Conservation (phyloP, 352 stramenopile genomes). For the Globisporangium irregulare region DNA sequence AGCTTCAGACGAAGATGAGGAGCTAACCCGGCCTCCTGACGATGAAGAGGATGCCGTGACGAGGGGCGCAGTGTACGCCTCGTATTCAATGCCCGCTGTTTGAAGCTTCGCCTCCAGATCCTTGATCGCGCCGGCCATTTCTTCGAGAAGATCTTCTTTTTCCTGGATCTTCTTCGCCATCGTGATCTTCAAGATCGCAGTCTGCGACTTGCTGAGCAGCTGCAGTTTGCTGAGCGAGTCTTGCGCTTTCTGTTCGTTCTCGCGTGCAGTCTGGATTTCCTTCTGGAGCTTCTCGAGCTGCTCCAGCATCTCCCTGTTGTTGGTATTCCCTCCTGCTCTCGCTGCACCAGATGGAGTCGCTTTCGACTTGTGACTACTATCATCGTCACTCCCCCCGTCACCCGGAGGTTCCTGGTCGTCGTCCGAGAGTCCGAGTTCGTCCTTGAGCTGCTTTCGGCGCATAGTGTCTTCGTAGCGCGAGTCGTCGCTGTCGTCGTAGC, state of each 20-base stretch:
- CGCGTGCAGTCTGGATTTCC: slow-evolving; percentile 52
- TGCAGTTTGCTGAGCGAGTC: slow-evolving; percentile 81
- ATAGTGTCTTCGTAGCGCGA: slow-evolving; percentile 35
- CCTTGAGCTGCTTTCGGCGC: slow-evolving; percentile 68
- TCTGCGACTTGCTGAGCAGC: slow-evolving; percentile 83
- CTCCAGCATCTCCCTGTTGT: slow-evolving; percentile 22
- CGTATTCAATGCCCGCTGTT: slow-evolving; percentile 37
- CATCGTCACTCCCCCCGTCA: slow-evolving; percentile 14
- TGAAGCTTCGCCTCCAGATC: slow-evolving; percentile 61
- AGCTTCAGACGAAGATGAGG: slow-evolving; percentile 25
- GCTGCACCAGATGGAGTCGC: slow-evolving; percentile 4
- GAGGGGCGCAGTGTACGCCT: slow-evolving; percentile 25
- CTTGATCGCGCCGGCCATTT: slow-evolving; percentile 61
- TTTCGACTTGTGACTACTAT: slow-evolving; percentile 1
- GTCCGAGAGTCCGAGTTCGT: slow-evolving; percentile 77
- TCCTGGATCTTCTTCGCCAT: slow-evolving; percentile 81
- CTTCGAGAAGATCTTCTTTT: slow-evolving; percentile 59
- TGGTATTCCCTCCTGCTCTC: slow-evolving; percentile 1
- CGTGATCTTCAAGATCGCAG: slow-evolving; percentile 78
- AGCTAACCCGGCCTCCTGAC: neutral
- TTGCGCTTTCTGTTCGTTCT: slow-evolving; percentile 70
- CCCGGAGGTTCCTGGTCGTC: slow-evolving; percentile 32
- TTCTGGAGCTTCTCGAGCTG: slow-evolving; percentile 51
- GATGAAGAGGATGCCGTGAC: slow-evolving; percentile 10
- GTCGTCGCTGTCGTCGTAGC: slow-evolving; percentile 46